phyloP scores from a whole-genome alignment of 192 early-diverging fungal species.

The Coemansia sp. region DNA sequence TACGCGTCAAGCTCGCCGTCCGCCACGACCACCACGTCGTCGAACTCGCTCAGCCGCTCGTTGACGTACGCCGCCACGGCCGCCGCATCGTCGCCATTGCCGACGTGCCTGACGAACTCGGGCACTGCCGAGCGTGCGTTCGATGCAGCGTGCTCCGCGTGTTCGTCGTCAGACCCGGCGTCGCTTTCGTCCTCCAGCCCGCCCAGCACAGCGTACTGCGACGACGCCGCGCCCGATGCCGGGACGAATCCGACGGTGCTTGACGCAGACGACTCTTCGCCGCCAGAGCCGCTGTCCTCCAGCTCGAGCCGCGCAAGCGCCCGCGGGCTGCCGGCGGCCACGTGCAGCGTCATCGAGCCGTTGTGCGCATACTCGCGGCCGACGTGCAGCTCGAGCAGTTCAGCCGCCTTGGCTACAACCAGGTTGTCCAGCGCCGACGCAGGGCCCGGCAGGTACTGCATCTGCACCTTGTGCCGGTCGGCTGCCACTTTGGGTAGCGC shows the following conservation, averaged over 20 bases:
- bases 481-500: constrained; percentile 38
- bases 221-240: not conserved
- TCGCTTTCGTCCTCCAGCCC: constrained; percentile 32
- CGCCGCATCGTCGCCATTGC: constrained; percentile 16
- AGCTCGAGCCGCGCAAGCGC: constrained; percentile 49
- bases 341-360: constrained; percentile 41
- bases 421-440: constrained; percentile 38
- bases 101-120: constrained; percentile 50
- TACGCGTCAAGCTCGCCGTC: constrained; percentile 34
- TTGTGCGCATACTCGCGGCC: constrained; percentile 47
- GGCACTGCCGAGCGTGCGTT: constrained; percentile 53
- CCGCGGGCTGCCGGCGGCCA: constrained; percentile 35
- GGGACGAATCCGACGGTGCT: constrained; percentile 9
- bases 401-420: constrained; percentile 33
- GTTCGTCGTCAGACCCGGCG: constrained; percentile 25
- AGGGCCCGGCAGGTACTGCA: constrained; percentile 40
- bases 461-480: constrained; percentile 35
- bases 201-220: constrained; percentile 21
- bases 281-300: constrained; percentile 30
- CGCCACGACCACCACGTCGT: constrained; percentile 35
- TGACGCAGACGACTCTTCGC: constrained; percentile 14
- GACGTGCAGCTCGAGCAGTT: constrained; percentile 37
- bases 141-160: constrained; percentile 37
- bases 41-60: constrained; percentile 34
- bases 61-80: constrained; percentile 35